Evolutionary conservation across 768 basidiomycete genomes (phyloP).

Genomic region (Phaeotremella skinneri): DNA sequence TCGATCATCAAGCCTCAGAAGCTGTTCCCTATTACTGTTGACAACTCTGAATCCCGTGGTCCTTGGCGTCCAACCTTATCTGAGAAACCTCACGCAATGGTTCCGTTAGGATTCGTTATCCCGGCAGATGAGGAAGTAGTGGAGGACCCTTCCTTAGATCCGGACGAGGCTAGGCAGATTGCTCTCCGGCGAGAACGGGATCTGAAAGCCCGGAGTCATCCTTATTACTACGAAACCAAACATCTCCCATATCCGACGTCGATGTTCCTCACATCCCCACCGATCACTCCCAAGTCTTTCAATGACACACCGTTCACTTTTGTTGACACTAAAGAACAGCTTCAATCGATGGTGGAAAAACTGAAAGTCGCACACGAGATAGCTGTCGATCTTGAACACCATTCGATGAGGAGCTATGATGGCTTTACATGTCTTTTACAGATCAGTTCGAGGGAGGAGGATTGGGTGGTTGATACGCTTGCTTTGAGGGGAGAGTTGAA

Average conservation of each 20-base stretch:
- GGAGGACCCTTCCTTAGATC: constrained; percentile 11
- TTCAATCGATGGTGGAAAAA: constrained; percentile 65
- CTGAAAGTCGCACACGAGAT: constrained; percentile 71
- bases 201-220: constrained; percentile 54
- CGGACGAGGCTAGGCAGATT: background rate
- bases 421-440: constrained; percentile 90
- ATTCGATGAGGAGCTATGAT: constrained; percentile 75
- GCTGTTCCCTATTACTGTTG: constrained; percentile 61
- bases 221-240: constrained; percentile 80
- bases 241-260: constrained; percentile 68
- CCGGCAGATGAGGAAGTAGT: constrained; percentile 14
- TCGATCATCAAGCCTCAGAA: constrained; percentile 79
- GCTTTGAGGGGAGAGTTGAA: constrained; percentile 67
- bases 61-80: constrained; percentile 67
- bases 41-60: constrained; percentile 60
- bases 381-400: constrained; percentile 92
- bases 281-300: constrained; percentile 60
- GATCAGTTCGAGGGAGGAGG: constrained; percentile 65
- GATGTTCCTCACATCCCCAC: constrained; percentile 61
- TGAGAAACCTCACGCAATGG: constrained; percentile 78
- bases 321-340: constrained; percentile 61
- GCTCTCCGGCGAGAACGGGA: constrained; percentile 10
- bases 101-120: constrained; percentile 68
- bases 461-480: constrained; percentile 84
- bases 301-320: constrained; percentile 68